Evolutionary conservation across 208 protist genomes (phyloP), one percentile per base, ranked within the genome.

Genomic region (Wallacemonas sp.): DNA sequence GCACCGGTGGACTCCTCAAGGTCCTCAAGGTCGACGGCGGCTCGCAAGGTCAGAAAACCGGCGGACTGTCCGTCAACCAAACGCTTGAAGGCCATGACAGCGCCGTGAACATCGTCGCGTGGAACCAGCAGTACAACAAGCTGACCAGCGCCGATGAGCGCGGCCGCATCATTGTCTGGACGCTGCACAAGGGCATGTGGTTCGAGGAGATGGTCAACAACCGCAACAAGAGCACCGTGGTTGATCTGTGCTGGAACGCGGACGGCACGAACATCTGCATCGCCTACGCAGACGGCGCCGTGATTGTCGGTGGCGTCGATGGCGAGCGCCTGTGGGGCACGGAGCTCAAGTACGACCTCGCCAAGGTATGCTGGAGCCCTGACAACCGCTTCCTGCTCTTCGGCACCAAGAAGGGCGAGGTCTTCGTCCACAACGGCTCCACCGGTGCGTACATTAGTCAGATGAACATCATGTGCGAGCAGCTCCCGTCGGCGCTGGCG

Each of bases 141-240:
- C 93, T 99, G 27, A 98, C 98, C 2, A 97, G 94, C 46, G 87
- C 83, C 24, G 98, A 99, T 65, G 74, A 88, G 32, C 88, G 78
- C 54, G 98, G 98, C 6, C 80, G 96, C 47, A 99, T 99, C 76
- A 96, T 98, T 46, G 97, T 99, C 24, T 99, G 98, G 97, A 97
- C 90, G 68, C 80, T 98, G 65, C 91, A 98, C 83, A 98, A 98
- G 69, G 94, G 96, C 8, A 88, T 95, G 84, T 99, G 97, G 97
- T 94, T 98, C 47, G 98, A 99, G 83, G 97, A 99, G 76, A 99
- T 99, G 98, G 95, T 99, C 29, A 99, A 99, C 80, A 98, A 98
- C 77, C 76, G 98, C 32, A 97, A 98, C 73, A 93, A 97, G 64
- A 92, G 80, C 58, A 85, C 88, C 27, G 98, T 99, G 19, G 69